Base-by-base conservation (phyloP, 805 yeast species). In the Zygosaccharomyces lentus region DNA sequence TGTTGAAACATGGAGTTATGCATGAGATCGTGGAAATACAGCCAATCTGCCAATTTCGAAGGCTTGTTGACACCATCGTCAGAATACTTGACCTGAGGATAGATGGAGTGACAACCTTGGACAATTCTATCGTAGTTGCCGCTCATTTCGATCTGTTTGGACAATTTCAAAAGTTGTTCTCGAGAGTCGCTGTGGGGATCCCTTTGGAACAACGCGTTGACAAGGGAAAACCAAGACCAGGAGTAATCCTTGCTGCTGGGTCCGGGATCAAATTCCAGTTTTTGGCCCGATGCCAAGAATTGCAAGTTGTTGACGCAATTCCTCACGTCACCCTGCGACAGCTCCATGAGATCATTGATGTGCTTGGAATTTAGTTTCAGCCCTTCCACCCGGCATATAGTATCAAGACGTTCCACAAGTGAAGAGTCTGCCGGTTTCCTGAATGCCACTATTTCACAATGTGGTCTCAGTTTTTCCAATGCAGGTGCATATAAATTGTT, bases 241-340 rank as follows among this genome's bases (percentile, higher is more conserved):
- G 76, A 80, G 9, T 70, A 55, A 64, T 88, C 96, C 62, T 84
- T 87, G 23, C 64, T 52, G 52, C 48, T 24, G 34, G 27, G 31
- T 37, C 7, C 48, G 49, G 39, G 34, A 23, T 50, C 50, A 9
- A 51, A 35, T 3, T 50, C 52, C 8, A 57, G 56, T 13, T 59
- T 57, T 8, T 31, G 29, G 13, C 46, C 43, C 7, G 50, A 40
- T 2, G 65, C 51, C 46, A 62, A 46, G 58, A 91, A 90, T 55
- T 91, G 98, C 31, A 91, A 62, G 55, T 82, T 77, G 58, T 91
- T 91, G 32, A 91, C 71, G 64, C 96, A 84, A 23, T 88, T 86
- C 54, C 99, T 71, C 15, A 93, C 73, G 66, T 91, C 99, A 34
- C 87, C 87, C 51, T 86, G 88, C 30, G 89, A 78, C 1, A 80